A percentile compares a stretch with the other conserved stretches of the same genome.
Evolutionary conservation across 768 basidiomycete genomes (phyloP).

Genomic region (Psilocybe azurescens): DNA sequence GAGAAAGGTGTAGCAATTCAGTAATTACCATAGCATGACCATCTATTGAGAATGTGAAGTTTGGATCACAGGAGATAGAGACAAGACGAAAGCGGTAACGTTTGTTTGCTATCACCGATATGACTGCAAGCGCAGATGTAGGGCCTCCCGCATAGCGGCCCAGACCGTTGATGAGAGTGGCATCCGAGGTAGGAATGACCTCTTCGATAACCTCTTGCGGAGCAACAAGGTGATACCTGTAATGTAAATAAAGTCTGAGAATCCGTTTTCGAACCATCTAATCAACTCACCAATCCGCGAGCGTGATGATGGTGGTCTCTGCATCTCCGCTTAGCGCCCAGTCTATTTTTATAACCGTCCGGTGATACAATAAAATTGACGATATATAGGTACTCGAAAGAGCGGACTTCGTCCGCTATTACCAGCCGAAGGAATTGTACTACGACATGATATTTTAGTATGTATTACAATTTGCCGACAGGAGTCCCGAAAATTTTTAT

Average conservation of each 20-base stretch:
- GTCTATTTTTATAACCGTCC: constrained; percentile 15
- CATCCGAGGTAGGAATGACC: constrained; percentile 30
- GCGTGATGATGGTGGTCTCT: constrained; percentile 32
- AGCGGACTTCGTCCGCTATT: too few species aligned
- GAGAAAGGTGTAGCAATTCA: too few species aligned
- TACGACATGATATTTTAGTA: too few species aligned
- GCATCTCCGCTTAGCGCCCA: constrained; percentile 6
- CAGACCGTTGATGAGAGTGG: constrained; percentile 51
- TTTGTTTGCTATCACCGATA: constrained; percentile 37
- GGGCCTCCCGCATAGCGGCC: constrained; percentile 47
- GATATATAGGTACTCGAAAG: constrained; percentile 6
- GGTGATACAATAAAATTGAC: constrained; percentile 16
- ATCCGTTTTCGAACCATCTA: constrained; percentile 13
- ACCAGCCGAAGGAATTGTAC: too few species aligned
- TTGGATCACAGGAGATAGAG: constrained; percentile 47
- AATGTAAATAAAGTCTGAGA: neutral
- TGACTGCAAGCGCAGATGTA: constrained; percentile 37
- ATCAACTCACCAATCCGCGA: constrained; percentile 37
- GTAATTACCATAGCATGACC: constrained; percentile 39
- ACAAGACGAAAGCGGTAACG: constrained; percentile 55
- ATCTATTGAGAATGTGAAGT: constrained; percentile 50
- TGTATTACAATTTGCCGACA: too few species aligned
- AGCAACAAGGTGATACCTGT: constrained; percentile 8
- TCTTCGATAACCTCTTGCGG: constrained; percentile 1
- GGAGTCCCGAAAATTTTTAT: too few species aligned